Evolutionary conservation across 2,329 filamentous ascomycete species (phyloP).

Genomic region (Phoma sp.): DNA sequence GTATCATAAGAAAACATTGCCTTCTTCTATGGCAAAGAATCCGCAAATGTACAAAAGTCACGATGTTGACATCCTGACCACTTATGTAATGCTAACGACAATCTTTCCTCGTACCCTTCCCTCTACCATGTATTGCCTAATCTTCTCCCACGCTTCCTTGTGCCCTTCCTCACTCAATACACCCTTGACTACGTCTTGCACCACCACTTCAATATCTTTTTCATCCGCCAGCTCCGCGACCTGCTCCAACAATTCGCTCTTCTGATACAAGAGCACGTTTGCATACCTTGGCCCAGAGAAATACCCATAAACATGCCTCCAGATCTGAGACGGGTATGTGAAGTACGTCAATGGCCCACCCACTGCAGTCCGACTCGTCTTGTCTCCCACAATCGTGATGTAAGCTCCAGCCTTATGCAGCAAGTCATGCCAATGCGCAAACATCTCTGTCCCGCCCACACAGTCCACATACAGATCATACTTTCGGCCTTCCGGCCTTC

Average conservation of each 20-base stretch:
- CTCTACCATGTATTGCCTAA: conserved; percentile 32
- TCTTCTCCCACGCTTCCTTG: conserved; percentile 31
- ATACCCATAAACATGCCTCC: conserved; percentile 31
- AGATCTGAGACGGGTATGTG: conserved; percentile 35
- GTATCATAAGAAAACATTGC: too few relatives aligned
- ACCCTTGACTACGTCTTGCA: conserved; percentile 39
- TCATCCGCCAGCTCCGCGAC: conserved; percentile 31
- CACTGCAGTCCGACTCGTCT: conserved; percentile 48
- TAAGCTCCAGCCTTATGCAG: conserved; percentile 49
- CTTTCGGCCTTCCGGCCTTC: conserved; percentile 40
- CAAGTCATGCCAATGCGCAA: conserved; percentile 36
- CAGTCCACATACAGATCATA: conserved; percentile 58
- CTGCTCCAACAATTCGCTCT: conserved; percentile 34
- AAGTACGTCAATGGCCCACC: conserved; percentile 45
- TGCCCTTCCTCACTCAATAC: conserved; percentile 28
- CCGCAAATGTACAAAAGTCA: too few relatives aligned
- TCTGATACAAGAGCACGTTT: conserved; percentile 32
- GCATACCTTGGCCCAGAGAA: conserved; percentile 40
- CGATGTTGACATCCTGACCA: not conserved
- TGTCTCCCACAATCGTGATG: conserved; percentile 50
- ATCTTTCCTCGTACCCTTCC: conserved; percentile 42
- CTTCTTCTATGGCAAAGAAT: too few relatives aligned
- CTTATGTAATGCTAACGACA: conserved; percentile 30
- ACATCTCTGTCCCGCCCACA: conserved; percentile 58
- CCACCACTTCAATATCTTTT: conserved; percentile 28